Percentiles rank a stretch among this genome's conserved stretches.
Conservation (phyloP, 257 asterid species). For the Jasminum sambac region DNA sequence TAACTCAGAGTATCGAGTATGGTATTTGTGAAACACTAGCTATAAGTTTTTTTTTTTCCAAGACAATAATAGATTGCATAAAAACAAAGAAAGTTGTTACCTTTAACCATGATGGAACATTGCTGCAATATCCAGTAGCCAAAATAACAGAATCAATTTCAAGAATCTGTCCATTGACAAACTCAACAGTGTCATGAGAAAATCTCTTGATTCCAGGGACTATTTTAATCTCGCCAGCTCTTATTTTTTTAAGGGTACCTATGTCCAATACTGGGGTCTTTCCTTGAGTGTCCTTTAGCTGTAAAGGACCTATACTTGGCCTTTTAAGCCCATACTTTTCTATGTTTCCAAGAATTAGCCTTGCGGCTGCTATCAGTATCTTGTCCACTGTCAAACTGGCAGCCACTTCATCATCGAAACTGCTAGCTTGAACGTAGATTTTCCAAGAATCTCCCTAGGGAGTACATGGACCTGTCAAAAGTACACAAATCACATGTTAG, state of each 20-base stretch:
- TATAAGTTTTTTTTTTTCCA: too few relatives aligned
- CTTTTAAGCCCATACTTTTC: slow-evolving; percentile 67
- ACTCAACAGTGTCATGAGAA: slow-evolving; percentile 57
- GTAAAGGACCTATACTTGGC: slow-evolving; percentile 76
- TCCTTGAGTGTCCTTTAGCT: slow-evolving; percentile 71
- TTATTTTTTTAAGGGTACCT: slow-evolving; percentile 70
- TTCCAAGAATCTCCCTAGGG: slow-evolving; percentile 79
- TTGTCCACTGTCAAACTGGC: slow-evolving; percentile 71
- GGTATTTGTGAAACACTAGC: too few relatives aligned
- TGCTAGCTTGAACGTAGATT: slow-evolving; percentile 69
- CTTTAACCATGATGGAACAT: slow-evolving; percentile 93
- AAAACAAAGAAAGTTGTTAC: slow-evolving; percentile 31
- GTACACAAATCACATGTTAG: not conserved
- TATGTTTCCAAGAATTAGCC: slow-evolving; percentile 61
- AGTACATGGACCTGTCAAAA: slow-evolving; percentile 94
- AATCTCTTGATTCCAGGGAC: slow-evolving; percentile 82
- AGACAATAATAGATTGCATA: too few relatives aligned
- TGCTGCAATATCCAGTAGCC: slow-evolving; percentile 95
- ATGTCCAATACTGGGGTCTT: slow-evolving; percentile 90
- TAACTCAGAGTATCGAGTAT: too few relatives aligned
- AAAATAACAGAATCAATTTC: slow-evolving; percentile 64
- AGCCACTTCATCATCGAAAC: slow-evolving; percentile 66
- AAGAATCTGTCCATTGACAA: slow-evolving; percentile 56
- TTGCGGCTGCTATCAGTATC: slow-evolving; percentile 52
- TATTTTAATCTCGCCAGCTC: slow-evolving; percentile 72